Evolutionary conservation across 1,284 basidiomycete genomes (phyloP), one percentile per base, ranked within the genome.

Genomic region (Ceratobasidium sp.): DNA sequence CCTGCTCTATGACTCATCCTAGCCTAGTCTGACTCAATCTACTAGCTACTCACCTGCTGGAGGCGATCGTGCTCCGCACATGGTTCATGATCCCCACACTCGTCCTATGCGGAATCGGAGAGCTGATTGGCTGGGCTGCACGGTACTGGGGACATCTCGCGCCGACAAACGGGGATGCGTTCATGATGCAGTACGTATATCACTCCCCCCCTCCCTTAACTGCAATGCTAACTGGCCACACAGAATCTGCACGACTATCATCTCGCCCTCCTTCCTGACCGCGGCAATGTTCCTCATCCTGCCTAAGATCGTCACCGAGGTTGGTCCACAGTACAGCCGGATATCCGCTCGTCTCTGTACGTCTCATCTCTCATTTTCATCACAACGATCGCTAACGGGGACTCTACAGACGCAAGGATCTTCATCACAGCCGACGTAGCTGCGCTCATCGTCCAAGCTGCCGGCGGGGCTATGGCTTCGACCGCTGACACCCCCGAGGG

Each of bases 1-100:
- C 6, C 28, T 12, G 1, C 28, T 17, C 28, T 50, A 10, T 15
- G 10, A 15, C 33, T 12, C 33, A 57, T 56, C 20, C 2, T 46
- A 5, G 46, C 15, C 73, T n/a, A n/a, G n/a, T n/a, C n/a, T n/a
- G n/a, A n/a, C 17, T 33, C 48, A 28, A 44, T 65, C 17, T 40
- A n/a, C 79, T 80, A 86, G 85, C 84, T 1, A 50, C 85, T 0
- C 91, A 92, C 80, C 52, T 87, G 15, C 82, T 80, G 4, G 88
- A 91, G 81, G 87, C 88, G 0, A 74, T 87, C 6, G 81, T 80
- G 26, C 86, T 81, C 67, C 85, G 86, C 20, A 84, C 87, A 66
- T 91, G 89, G 88, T 90, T 87, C 84, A 82, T 90, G 10, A 81
- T 91, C 54, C 87, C 87, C 0, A 91, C 91, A 0, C 85, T 87